phyloP scores from a whole-genome alignment of 192 early-diverging fungal species.

The Podila horticola region DNA sequence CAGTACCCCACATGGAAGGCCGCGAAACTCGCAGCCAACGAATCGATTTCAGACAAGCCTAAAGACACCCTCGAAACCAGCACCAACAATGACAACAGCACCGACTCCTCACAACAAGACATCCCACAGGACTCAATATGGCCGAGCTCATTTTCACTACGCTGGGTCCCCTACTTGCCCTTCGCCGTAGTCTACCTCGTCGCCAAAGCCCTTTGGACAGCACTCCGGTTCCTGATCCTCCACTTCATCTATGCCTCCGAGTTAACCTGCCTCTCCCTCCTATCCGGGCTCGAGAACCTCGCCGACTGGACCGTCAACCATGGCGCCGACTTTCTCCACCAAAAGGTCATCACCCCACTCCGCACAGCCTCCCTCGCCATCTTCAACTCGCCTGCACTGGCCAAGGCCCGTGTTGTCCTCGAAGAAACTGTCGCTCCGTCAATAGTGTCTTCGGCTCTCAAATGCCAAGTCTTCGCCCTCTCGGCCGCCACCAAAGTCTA shows the following conservation, averaged over 20 bases:
- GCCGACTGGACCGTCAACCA: constrained; percentile 23
- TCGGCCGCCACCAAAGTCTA: background rate
- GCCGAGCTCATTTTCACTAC: constrained; percentile 19
- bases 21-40: background rate
- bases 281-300: background rate
- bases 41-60: background rate
- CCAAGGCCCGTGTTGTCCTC: background rate
- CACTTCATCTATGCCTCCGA: constrained; percentile 18
- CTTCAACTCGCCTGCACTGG: constrained; percentile 20
- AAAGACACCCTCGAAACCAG: background rate
- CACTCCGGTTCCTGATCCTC: constrained; percentile 19
- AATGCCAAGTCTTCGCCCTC: background rate
- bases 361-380: background rate
- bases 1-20: constrained; percentile 42
- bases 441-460: background rate
- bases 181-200: constrained; percentile 36
- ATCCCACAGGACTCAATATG: background rate
- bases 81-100: constrained; percentile 5
- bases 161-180: constrained; percentile 42
- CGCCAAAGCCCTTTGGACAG: constrained; percentile 18
- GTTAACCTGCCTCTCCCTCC: background rate
- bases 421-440: constrained; percentile 18
- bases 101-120: background rate
- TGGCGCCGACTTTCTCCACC: constrained; percentile 28
- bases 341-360: constrained; percentile 4